Evolutionary conservation across 805 yeast genomes (phyloP).

Genomic region (Saturnispora bothae): DNA sequence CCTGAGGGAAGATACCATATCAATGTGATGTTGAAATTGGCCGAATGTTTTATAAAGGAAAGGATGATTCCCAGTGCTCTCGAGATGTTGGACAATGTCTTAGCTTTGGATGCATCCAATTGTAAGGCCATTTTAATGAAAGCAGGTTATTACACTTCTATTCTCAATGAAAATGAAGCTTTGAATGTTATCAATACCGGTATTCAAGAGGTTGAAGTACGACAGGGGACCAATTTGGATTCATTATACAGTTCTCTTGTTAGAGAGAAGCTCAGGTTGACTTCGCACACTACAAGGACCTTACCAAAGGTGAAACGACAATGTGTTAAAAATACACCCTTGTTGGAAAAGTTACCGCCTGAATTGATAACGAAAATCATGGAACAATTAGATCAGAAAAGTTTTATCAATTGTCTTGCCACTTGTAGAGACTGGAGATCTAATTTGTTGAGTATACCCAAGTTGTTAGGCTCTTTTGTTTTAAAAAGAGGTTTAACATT

Average conservation of each 20-base stretch:
- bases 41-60: constrained; percentile 2
- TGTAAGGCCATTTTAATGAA: constrained; percentile 4
- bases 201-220: neutral
- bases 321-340: constrained; percentile 4
- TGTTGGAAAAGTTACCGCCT: constrained; percentile 8
- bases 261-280: neutral
- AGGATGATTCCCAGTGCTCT: constrained; percentile 1
- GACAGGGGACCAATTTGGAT: neutral
- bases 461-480: constrained; percentile 7
- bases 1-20: constrained; percentile 3
- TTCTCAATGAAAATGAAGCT: constrained; percentile 10
- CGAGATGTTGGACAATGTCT: neutral
- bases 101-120: constrained; percentile 8
- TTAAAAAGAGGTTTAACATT: constrained; percentile 4
- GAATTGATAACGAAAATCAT: constrained; percentile 9
- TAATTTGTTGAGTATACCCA: constrained; percentile 9
- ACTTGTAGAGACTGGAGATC: constrained; percentile 12
- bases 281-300: neutral
- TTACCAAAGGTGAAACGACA: neutral
- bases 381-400: constrained; percentile 3
- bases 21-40: constrained; percentile 2
- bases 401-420: constrained; percentile 5
- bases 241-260: constrained; percentile 1
- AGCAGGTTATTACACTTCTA: constrained; percentile 1
- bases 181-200: constrained; percentile 4